phyloP scores from a whole-genome alignment of 2,329 filamentous ascomycete genomes.

The Rutstroemia sp. region DNA sequence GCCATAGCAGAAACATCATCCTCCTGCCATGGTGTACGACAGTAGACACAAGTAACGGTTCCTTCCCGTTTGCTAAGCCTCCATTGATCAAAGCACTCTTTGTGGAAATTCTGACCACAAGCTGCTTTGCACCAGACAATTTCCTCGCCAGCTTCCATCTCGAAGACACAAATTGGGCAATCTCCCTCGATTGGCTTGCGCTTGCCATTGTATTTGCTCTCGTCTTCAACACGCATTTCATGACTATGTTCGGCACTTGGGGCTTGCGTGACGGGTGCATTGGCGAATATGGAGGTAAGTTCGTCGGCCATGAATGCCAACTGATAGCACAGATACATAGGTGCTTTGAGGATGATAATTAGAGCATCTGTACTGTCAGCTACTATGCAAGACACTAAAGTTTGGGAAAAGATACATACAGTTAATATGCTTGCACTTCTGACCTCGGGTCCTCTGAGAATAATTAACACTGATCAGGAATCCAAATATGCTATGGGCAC shows the following conservation, averaged over 20 bases:
- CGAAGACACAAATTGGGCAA: constrained; percentile 18
- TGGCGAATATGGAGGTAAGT: constrained; percentile 14
- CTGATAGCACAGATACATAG: constrained; percentile 15
- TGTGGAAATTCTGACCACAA: constrained; percentile 50
- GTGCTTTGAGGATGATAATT: constrained; percentile 17
- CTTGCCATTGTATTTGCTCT: constrained; percentile 11
- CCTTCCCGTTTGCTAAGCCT: constrained; percentile 36
- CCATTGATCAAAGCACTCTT: constrained; percentile 47
- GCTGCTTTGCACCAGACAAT: constrained; percentile 50
- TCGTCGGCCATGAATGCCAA: constrained; percentile 15
- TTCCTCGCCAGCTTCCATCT: constrained; percentile 30
- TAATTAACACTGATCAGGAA: not conserved
- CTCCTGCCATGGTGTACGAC: constrained; percentile 48
- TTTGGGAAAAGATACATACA: constrained; percentile 5
- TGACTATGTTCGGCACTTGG: constrained; percentile 4
- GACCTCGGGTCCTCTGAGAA: constrained; percentile 12
- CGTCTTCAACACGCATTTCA: constrained; percentile 6
- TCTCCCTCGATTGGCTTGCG: constrained; percentile 18
- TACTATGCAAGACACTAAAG: not conserved
- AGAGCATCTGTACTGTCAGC: constrained; percentile 12
- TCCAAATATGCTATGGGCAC: not conserved
- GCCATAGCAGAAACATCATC: constrained; percentile 24
- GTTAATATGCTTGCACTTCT: constrained; percentile 20
- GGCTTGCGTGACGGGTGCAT: constrained; percentile 14
- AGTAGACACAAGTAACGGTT: constrained; percentile 51